Evolutionary conservation across 78 protist genomes (phyloP), one percentile per base, ranked within the genome.

Genomic region (Tieghemostelium lacteum): DNA sequence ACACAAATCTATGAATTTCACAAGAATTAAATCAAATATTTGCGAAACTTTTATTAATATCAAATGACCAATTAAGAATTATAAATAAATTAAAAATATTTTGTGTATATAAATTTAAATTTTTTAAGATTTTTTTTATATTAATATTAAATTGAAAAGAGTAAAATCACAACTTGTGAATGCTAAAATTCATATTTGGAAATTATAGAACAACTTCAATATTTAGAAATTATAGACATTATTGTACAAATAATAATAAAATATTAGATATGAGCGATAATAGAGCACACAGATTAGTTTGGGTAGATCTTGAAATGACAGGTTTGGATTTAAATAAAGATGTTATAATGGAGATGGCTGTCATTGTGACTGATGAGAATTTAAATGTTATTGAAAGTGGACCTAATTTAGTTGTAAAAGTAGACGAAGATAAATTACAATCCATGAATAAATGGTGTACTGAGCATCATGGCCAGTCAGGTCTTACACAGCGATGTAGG

Each of bases 281-380:
- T 54, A 45, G 61, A 73, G 6, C n/a, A 36, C 19, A 71, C 17
- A 55, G 86, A 37, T 29, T 89, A 14, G 33, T 89, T n/a, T 89
- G 94, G 94, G 94, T 89, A 4, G 94, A 89, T 29, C 67, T 89
- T 22, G 94, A 89, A 45, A 89, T 89, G 94, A 89, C 87, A 50
- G 94, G 94, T 24, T 45, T 89, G 10, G 94, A 89, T 36, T 40
- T 76, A n/a, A 31, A 17, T 3, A 89, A 67, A 54, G 77, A 89
- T 73, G 39, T 12, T 16, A 89, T 89, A 8, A 60, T 89, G 29
- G 94, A 89, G 33, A 77, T 75, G 83, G 94, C 94, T 26, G 28
- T 50, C 8, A 70, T 89, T 16, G 37, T 89, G 1, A 89, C 94
- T 22, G 94, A 89, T n/a, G 64, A 24, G 0, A 54, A 89, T 2